A percentile compares a stretch with the other conserved stretches of the same genome.
phyloP scores from a whole-genome alignment of 225 moss, liverwort and hornwort genomes.

The Straminergon stramineum region DNA sequence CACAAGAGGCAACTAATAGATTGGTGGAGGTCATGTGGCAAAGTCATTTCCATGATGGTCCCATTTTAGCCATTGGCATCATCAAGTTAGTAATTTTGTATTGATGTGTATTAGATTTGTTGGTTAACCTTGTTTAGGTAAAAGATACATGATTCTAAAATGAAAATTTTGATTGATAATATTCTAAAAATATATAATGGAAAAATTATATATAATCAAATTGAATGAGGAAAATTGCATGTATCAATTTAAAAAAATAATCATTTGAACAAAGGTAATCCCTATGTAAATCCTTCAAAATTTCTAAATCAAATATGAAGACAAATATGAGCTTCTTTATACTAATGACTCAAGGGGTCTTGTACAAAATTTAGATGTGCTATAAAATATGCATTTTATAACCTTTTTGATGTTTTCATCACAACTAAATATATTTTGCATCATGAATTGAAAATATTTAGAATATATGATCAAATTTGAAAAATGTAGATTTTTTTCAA shows the following conservation, averaged over 20 bases:
- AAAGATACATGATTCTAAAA: not conserved
- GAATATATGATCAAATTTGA: not conserved
- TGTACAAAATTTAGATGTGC: not conserved
- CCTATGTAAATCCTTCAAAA: not conserved
- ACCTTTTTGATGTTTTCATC: not conserved
- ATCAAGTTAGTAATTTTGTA: constrained; percentile 22
- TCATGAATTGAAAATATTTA: not conserved
- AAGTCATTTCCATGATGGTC: constrained; percentile 65
- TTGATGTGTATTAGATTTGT: not conserved
- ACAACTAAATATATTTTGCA: no score
- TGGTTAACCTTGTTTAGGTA: fast-evolving
- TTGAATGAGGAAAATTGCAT: not conserved
- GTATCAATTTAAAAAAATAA: not conserved
- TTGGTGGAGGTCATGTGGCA: constrained; percentile 46
- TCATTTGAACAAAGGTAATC: not conserved
- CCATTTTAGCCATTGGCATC: constrained; percentile 55
- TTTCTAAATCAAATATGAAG: not conserved
- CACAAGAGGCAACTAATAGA: not conserved
- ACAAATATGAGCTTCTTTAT: not conserved
- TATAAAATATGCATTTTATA: not conserved
- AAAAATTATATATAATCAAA: no score
- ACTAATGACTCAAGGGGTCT: not conserved
- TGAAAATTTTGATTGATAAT: no score
- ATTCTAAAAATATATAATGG: no score
- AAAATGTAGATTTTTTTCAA: not conserved